Evolutionary conservation across 116 monocot genomes (phyloP).

Genomic region (Papilionanthe hybrid): DNA sequence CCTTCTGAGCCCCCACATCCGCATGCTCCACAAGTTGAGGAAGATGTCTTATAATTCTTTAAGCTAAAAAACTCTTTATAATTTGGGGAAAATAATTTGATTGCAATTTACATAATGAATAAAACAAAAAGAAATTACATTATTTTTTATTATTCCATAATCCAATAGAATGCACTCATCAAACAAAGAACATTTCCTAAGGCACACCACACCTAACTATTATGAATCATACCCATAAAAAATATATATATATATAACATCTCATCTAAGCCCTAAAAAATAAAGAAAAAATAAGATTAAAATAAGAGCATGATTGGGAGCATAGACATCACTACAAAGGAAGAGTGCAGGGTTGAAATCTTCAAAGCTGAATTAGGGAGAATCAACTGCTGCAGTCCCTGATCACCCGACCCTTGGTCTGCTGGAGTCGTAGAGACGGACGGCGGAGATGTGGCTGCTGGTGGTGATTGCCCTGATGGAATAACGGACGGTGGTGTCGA

Average conservation of each 20-base stretch:
- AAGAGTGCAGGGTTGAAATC: not conserved
- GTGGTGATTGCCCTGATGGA: not conserved
- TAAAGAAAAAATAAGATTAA: not conserved
- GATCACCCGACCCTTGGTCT: not conserved
- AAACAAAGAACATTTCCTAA: not conserved
- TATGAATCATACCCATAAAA: not conserved
- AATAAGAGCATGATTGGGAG: not conserved
- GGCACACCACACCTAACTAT: not conserved
- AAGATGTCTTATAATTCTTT: too few species aligned
- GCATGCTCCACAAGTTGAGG: too few species aligned
- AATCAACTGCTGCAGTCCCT: slow-evolving; percentile 21
- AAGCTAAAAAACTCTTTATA: too few species aligned
- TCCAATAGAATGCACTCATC: not conserved
- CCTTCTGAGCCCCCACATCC: too few species aligned
- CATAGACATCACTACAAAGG: slow-evolving; percentile 2
- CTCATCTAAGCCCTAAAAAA: not conserved
- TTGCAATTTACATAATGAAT: too few species aligned
- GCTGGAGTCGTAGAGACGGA: slow-evolving; percentile 1
- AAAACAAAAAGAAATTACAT: not conserved
- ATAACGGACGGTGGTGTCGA: slow-evolving; percentile 5
- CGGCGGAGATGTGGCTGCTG: slow-evolving; percentile 8
- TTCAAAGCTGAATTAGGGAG: slow-evolving; percentile 1
- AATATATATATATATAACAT: not conserved
- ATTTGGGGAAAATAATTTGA: too few species aligned
- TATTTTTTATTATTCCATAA: not conserved